Evolutionary conservation across 306 rosid genomes (phyloP).

Genomic region (Prunus salicina): DNA sequence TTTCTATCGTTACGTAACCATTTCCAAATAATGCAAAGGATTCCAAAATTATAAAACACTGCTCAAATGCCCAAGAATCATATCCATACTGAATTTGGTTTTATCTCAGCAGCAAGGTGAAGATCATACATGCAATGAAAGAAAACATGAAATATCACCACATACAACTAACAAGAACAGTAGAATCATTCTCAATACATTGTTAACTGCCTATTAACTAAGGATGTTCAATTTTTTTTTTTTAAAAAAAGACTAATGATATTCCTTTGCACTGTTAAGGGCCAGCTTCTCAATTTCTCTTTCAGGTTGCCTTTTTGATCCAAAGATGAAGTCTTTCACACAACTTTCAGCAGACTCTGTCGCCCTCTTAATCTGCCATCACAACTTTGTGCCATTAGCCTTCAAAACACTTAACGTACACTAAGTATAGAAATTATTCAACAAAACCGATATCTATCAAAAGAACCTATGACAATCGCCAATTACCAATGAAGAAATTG

Average conservation of each 20-base stretch:
- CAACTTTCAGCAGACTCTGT: conserved; percentile 55
- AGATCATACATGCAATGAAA: not conserved
- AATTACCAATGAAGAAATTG: not conserved
- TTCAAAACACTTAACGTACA: not conserved
- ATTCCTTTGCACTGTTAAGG: conserved; percentile 37
- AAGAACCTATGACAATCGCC: not conserved
- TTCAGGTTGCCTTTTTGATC: conserved; percentile 51
- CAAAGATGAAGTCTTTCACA: conserved; percentile 58
- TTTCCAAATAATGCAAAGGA: too few species aligned
- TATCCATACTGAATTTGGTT: not conserved
- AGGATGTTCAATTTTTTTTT: conserved; percentile 6
- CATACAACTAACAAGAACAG: not conserved
- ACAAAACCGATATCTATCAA: not conserved
- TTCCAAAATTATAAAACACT: too few species aligned
- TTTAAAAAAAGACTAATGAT: not conserved
- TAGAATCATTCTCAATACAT: conserved; percentile 22
- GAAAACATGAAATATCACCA: not conserved
- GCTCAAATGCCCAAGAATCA: not conserved
- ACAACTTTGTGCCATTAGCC: conserved; percentile 30
- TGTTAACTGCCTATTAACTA: conserved; percentile 19
- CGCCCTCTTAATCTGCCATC: conserved; percentile 63
- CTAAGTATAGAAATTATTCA: not conserved
- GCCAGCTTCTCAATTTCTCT: conserved; percentile 31
- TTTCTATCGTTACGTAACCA: too few species aligned
- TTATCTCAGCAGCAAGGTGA: not conserved